A percentile compares a stretch with the other conserved stretches of the same genome.
phyloP scores from a whole-genome alignment of 2,329 filamentous ascomycete genomes.

The Madurella mycetomatis region DNA sequence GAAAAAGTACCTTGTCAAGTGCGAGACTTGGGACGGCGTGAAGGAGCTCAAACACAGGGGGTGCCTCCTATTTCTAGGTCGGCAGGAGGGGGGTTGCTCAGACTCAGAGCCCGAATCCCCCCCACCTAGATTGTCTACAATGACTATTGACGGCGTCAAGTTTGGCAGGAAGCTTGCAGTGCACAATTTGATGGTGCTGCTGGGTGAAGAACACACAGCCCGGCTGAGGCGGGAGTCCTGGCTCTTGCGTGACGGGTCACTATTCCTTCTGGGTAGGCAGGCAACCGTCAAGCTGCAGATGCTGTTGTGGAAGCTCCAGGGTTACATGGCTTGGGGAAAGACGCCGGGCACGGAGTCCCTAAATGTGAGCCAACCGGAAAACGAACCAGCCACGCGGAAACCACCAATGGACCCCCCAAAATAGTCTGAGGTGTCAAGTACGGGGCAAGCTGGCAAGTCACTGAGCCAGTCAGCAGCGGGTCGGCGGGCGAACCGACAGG shows the following conservation, averaged over 20 bases:
- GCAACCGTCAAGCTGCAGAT: slow-evolving; percentile 44
- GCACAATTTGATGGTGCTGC: slow-evolving; percentile 48
- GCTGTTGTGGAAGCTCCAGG: slow-evolving; percentile 56
- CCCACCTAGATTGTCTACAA: slow-evolving; percentile 41
- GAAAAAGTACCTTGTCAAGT: slow-evolving; percentile 39
- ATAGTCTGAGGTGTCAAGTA: too few species aligned
- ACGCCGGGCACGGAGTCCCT: too few species aligned
- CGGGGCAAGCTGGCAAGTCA: too few species aligned
- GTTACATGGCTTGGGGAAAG: slow-evolving; percentile 35
- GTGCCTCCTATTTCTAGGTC: slow-evolving; percentile 43
- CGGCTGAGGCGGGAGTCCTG: slow-evolving; percentile 35
- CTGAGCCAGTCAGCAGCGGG: too few species aligned
- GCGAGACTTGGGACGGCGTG: slow-evolving; percentile 42
- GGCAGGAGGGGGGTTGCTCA: background rate
- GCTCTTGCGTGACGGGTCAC: slow-evolving; percentile 35
- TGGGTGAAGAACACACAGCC: slow-evolving; percentile 45
- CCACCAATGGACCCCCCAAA: background rate
- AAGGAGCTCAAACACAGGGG: slow-evolving; percentile 38
- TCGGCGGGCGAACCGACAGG: too few species aligned
- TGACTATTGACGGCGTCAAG: slow-evolving; percentile 36
- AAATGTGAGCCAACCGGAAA: background rate
- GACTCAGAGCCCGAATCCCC: background rate
- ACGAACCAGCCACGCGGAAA: background rate
- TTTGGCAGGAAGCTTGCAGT: slow-evolving; percentile 42
- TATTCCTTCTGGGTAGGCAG: slow-evolving; percentile 42